phyloP scores from a whole-genome alignment of 352 stramenopile species.

The Globisporangium ultimum region DNA sequence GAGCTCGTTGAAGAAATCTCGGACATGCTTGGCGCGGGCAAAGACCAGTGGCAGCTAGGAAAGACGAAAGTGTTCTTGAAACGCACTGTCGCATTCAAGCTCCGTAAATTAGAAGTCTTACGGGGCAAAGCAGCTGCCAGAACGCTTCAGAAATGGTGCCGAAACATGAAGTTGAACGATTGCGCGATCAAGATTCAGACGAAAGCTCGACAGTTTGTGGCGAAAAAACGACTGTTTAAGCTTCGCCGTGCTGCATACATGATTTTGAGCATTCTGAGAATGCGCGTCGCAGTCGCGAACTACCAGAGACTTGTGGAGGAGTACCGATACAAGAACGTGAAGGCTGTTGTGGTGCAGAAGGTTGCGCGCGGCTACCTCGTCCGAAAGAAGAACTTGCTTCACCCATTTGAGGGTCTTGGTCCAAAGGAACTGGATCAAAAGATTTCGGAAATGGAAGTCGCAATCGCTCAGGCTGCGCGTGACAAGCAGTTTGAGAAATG shows the following conservation, averaged over 20 bases:
- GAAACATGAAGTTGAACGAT: conserved; percentile 59
- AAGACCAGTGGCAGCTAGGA: conserved; percentile 87
- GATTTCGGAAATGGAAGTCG: conserved; percentile 73
- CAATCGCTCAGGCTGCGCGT: conserved; percentile 70
- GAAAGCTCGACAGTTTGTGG: conserved; percentile 65
- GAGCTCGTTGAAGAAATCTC: conserved; percentile 85
- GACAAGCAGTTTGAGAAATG: conserved; percentile 87
- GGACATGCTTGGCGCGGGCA: conserved; percentile 77
- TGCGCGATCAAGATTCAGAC: conserved; percentile 69
- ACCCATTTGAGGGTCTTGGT: conserved; percentile 72
- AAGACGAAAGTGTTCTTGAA: conserved; percentile 90
- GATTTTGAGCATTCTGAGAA: conserved; percentile 54
- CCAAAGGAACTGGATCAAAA: conserved; percentile 76
- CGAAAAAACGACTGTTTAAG: conserved; percentile 42
- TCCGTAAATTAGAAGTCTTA: conserved; percentile 77
- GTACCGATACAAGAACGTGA: conserved; percentile 42
- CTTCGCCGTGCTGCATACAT: conserved; percentile 60
- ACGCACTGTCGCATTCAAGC: conserved; percentile 70
- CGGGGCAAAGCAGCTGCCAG: conserved; percentile 81
- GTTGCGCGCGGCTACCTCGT: conserved; percentile 66
- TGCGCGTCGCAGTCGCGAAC: conserved; percentile 58
- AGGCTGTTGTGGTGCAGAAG: conserved; percentile 74
- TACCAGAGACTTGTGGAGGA: conserved; percentile 52
- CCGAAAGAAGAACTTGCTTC: conserved; percentile 71
- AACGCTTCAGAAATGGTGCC: conserved; percentile 80